Conservation (phyloP, 1,284 basidiomycete genomes). For the Gomphus sp. region DNA sequence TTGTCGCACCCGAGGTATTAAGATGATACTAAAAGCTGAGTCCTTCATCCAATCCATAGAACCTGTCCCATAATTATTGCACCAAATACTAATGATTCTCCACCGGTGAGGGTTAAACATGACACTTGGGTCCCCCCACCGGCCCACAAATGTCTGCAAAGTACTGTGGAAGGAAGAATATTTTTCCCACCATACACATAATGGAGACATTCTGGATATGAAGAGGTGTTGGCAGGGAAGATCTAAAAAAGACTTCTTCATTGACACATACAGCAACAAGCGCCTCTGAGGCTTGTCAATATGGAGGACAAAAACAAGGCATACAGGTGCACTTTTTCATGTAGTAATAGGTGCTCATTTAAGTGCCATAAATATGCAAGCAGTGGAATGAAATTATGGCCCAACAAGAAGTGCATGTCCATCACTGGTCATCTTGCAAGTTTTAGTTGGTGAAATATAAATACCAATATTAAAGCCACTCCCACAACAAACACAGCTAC, state of each 20-base stretch:
- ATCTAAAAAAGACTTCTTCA: no score
- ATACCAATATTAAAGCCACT: constrained; percentile 8
- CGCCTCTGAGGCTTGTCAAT: no score
- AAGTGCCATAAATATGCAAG: no score
- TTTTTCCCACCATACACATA: constrained; percentile 23
- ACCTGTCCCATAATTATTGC: neutral
- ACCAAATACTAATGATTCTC: neutral
- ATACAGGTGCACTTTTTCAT: no score
- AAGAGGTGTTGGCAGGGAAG: no score
- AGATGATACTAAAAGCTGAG: neutral
- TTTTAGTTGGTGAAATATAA: constrained; percentile 25
- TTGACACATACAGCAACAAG: no score
- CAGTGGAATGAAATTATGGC: no score
- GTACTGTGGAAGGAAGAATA: constrained; percentile 26
- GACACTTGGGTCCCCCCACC: neutral
- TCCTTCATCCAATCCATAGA: neutral
- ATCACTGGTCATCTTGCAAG: constrained; percentile 23
- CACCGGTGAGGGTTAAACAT: neutral
- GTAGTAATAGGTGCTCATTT: no score
- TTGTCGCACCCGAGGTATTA: neutral
- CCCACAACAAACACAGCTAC: neutral
- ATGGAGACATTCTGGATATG: constrained; percentile 25
- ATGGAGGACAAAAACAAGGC: no score
- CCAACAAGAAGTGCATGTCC: constrained; percentile 21
- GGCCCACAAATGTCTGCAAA: constrained; percentile 18